These are phyloP conservation scores for Cercospora janseana DNA, from an alignment of 2,329 filamentous ascomycete species.

Conservation along the genomic window DNA sequence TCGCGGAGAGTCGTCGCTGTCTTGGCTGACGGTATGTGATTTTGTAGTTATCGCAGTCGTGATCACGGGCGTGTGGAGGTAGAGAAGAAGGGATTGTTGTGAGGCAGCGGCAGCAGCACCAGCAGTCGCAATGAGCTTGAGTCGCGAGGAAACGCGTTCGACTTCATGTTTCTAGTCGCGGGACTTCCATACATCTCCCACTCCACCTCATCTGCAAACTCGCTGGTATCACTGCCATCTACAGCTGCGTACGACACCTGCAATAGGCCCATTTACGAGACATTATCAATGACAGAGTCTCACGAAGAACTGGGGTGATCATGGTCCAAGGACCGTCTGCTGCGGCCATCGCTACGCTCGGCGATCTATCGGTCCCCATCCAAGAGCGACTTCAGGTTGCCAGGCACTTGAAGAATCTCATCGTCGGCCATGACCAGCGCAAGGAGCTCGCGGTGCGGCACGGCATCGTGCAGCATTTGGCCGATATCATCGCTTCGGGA, in stretches of 20 bases:
- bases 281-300: background rate
- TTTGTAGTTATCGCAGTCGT: no score
- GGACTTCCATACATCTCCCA: background rate
- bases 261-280: background rate
- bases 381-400: constrained; percentile 56
- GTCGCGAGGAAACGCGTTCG: constrained; percentile 3
- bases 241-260: background rate
- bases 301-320: background rate
- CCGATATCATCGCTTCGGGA: constrained; percentile 50
- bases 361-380: constrained; percentile 26
- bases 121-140: constrained; percentile 2
- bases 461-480: constrained; percentile 65
- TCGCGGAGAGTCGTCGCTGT: background rate
- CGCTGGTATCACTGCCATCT: background rate
- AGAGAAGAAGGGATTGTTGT: no score
- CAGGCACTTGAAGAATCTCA: constrained; percentile 77
- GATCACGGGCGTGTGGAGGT: no score
- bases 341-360: constrained; percentile 22
- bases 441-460: constrained; percentile 75
- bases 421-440: constrained; percentile 81
- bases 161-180: background rate
- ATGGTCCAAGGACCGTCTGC: constrained; percentile 25
- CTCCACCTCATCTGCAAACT: background rate
- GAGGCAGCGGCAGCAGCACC: background rate
- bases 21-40: no score